phyloP scores from a whole-genome alignment of 1,139 yeast species.

The Blastobotrys apis region DNA sequence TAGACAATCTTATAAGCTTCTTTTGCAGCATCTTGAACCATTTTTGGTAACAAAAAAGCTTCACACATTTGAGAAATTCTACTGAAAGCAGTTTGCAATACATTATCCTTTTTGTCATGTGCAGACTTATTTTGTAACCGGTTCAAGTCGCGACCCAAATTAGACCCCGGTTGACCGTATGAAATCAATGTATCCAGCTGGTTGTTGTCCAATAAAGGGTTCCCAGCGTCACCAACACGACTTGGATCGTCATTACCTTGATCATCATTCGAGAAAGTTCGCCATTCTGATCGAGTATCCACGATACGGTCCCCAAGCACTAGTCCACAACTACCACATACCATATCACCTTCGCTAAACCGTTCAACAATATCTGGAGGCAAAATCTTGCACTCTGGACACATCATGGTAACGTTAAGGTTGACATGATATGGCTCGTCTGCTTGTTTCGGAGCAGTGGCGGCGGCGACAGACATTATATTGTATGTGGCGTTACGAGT shows the following conservation, averaged over 20 bases:
- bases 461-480: neutral
- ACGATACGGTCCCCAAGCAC: constrained; percentile 90
- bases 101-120: constrained; percentile 83
- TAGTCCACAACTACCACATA: constrained; percentile 93
- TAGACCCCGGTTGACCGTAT: constrained; percentile 60
- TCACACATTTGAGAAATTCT: constrained; percentile 95
- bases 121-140: constrained; percentile 76
- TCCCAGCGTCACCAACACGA: constrained; percentile 99
- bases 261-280: constrained; percentile 92
- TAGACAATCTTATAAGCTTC: constrained; percentile 91
- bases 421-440: constrained; percentile 38
- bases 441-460: constrained; percentile 4
- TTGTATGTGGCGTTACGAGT: neutral
- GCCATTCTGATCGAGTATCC: constrained; percentile 97
- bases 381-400: constrained; percentile 93
- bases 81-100: constrained; percentile 82
- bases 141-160: constrained; percentile 79
- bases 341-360: constrained; percentile 96
- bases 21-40: constrained; percentile 96
- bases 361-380: constrained; percentile 96
- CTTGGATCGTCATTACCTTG: constrained; percentile 98
- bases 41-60: constrained; percentile 89
- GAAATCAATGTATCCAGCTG: constrained; percentile 92
- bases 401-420: constrained; percentile 81
- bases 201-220: constrained; percentile 86